A percentile compares a stretch with the other conserved stretches of the same genome.
These are phyloP conservation scores for Phellopilus nigrolimitatus DNA, from an alignment of 1,284 basidiomycete species.

Conservation along the genomic window DNA sequence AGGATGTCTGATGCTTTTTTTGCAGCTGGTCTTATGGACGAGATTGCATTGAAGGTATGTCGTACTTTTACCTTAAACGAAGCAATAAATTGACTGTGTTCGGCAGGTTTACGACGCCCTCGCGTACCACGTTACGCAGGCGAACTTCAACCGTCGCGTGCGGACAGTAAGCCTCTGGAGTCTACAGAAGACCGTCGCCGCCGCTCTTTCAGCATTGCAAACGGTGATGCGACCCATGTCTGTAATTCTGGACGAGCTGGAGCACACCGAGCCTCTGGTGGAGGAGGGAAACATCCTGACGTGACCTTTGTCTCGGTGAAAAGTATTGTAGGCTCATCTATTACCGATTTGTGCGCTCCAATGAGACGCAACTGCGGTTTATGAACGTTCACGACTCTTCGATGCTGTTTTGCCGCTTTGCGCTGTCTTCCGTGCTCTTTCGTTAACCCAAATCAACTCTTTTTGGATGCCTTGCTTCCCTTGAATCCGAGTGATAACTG, in stretches of 20 bases:
- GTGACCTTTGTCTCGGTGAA: neutral
- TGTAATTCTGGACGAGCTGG: conserved; percentile 41
- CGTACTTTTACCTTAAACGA: neutral
- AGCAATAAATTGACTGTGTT: neutral
- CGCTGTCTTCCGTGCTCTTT: too few species aligned
- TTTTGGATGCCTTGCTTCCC: too few species aligned
- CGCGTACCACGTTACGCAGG: conserved; percentile 86
- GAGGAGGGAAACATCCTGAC: conserved; percentile 12
- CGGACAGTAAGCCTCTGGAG: conserved; percentile 84
- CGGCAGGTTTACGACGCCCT: conserved; percentile 80
- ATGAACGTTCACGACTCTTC: neutral
- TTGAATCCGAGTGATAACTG: too few species aligned
- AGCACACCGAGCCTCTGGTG: conserved; percentile 22
- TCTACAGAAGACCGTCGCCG: conserved; percentile 67
- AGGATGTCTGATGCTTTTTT: conserved; percentile 2
- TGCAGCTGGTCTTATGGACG: conserved; percentile 76
- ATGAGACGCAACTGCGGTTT: neutral
- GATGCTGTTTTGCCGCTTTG: too few species aligned
- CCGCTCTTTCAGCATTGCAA: conserved; percentile 55
- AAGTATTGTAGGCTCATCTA: neutral
- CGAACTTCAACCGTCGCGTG: conserved; percentile 81
- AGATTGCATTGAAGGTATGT: conserved; percentile 68
- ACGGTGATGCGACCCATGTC: conserved; percentile 53
- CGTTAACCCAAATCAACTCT: too few species aligned
- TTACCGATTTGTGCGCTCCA: neutral